A percentile compares a stretch with the other conserved stretches of the same genome.
Conservation (phyloP, 257 asterid genomes). For the Nemophila menziesii region DNA sequence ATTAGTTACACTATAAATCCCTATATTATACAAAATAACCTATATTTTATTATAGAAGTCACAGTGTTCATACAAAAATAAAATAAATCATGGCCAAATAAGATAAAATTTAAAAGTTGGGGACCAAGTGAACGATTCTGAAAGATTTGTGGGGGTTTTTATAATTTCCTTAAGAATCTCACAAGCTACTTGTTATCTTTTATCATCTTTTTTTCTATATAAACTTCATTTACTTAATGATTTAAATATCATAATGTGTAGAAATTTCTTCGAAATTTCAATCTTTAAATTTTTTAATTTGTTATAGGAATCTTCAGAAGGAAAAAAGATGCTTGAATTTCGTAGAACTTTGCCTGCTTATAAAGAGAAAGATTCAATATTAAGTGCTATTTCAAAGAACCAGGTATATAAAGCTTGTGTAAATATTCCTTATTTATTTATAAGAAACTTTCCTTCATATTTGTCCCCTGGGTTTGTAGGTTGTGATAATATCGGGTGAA, state of each 20-base stretch:
- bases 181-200: no score
- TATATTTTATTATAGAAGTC: no score
- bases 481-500: slow-evolving; percentile 91
- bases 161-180: no score
- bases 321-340: slow-evolving; percentile 60
- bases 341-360: slow-evolving; percentile 74
- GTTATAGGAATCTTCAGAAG: slow-evolving; percentile 62
- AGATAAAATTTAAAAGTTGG: no score
- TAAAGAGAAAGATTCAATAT: slow-evolving; percentile 64
- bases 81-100: no score
- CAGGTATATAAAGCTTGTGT: slow-evolving; percentile 33
- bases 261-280: neutral
- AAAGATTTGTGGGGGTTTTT: no score
- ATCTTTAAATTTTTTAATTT: neutral
- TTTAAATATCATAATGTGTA: neutral
- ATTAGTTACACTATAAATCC: no score
- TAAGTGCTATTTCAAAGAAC: slow-evolving; percentile 60
- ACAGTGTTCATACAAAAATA: no score
- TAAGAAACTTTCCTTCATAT: neutral
- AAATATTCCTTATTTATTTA: no score
- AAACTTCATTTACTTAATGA: neutral
- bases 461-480: slow-evolving; percentile 22
- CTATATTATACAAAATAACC: no score
- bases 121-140: no score
- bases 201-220: neutral